Percentiles rank a stretch among this genome's conserved stretches.
Evolutionary conservation across 768 basidiomycete genomes (phyloP).

Genomic region (Symmetrospora coprosmae): DNA sequence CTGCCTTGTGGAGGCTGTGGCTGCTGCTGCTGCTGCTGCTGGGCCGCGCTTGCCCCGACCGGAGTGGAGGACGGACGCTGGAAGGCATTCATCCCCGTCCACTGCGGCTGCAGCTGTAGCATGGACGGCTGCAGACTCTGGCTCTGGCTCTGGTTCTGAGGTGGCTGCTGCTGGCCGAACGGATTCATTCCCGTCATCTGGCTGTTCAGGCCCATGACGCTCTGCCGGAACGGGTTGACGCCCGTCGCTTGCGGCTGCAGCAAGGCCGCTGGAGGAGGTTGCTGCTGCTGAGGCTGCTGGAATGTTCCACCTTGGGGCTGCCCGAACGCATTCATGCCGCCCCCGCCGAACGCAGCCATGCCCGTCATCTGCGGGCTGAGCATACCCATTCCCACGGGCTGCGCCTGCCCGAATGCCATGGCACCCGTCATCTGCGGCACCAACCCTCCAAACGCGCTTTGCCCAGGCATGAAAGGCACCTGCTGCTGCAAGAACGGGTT

Average conservation of each 20-base stretch:
- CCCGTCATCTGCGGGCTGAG: constrained; percentile 37
- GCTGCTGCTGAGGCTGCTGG: constrained; percentile 41
- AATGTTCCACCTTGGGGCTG: no score
- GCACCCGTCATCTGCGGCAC: constrained; percentile 26
- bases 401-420: background rate
- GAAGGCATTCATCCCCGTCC: constrained; percentile 22
- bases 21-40: background rate
- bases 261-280: constrained; percentile 38
- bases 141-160: constrained; percentile 30
- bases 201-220: constrained; percentile 32
- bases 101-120: constrained; percentile 7
- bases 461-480: constrained; percentile 11
- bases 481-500: constrained; percentile 61
- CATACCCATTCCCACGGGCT: background rate
- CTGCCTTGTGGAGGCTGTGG: background rate
- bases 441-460: constrained; percentile 1
- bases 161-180: constrained; percentile 26
- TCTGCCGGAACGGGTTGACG: constrained; percentile 41
- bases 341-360: constrained; percentile 17
- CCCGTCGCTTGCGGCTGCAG: constrained; percentile 45
- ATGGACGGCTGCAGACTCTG: background rate
- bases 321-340: constrained; percentile 29
- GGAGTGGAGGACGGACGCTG: constrained; percentile 17
- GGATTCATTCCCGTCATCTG: constrained; percentile 21
- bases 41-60: background rate